Base-by-base conservation (phyloP, 176 grass and related monocot species). In the Metroxylon sagu region DNA sequence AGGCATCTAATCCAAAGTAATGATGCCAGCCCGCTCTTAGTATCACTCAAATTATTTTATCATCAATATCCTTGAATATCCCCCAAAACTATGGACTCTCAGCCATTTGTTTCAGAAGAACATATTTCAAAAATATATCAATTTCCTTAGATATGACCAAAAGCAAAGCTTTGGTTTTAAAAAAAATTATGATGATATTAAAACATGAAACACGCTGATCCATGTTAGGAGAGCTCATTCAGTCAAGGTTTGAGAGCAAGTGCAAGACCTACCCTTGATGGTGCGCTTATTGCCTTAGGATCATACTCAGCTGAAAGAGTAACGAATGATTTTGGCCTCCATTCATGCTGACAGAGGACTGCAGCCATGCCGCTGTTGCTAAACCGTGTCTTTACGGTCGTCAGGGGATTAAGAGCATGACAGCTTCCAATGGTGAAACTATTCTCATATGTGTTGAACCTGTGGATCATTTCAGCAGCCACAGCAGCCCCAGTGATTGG, bases 271-370 rank as follows among this genome's bases (percentile, higher is more conserved):
- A 89, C 60, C 53, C 73, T 95, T 52, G 85, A 59, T 52, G 85
- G 89, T 14, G 79, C 75, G 51, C 69, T 82, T 15, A 80, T 54
- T 48, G 81, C 79, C 54, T 85, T 95, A 16, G 82, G 82, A 70
- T 95, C 82, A 28, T 89, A 95, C 79, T 95, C 82, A 0, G 79
- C 85, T 5, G 89, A 89, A 21, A 95, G 54, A 14, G 82, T 83
- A 19, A 95, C 23, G 35, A 75, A 77, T 4, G 89, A 95, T 75
- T 95, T 89, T 21, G 76, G 73, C 60, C 82, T 77, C 89, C 89
- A 95, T 76, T 95, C 76, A 54, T 89, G 85, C 69, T 78, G 89
- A 61, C 85, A 95, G 26, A 95, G 79, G 52, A 85, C 48, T 4
- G 82, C 85, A 1, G 79, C 72, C 53, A 79, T 89, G 54, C 85